Conservation (phyloP, 805 yeast genomes). For the Yarrowia hollandica region DNA sequence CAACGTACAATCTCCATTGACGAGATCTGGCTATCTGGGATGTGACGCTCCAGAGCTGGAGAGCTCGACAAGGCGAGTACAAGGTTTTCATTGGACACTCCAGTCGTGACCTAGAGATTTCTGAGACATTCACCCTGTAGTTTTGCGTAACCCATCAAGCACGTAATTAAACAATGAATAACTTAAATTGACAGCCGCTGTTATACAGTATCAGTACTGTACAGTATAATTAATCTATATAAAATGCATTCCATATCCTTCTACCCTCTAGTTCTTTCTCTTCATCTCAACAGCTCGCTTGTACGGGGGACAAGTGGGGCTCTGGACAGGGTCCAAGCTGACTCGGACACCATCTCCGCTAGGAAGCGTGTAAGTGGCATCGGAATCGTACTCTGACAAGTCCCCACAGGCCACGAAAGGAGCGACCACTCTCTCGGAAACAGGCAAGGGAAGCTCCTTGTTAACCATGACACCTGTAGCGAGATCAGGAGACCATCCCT, state of each 20-base stretch:
- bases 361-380: slow-evolving; percentile 78
- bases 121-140: neutral
- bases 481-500: slow-evolving; percentile 70
- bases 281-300: slow-evolving; percentile 78
- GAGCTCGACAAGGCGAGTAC: neutral
- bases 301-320: slow-evolving; percentile 97
- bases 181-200: too few species aligned
- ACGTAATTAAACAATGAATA: too few species aligned
- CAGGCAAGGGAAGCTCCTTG: slow-evolving; percentile 40
- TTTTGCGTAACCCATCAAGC: too few species aligned
- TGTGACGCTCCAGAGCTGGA: slow-evolving; percentile 1
- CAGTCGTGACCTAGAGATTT: neutral
- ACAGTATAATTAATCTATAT: slow-evolving; percentile 2
- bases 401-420: slow-evolving; percentile 97
- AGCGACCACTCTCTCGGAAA: slow-evolving; percentile 73
- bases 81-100: neutral
- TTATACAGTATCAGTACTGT: too few species aligned
- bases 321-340: slow-evolving; percentile 87
- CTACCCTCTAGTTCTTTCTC: neutral
- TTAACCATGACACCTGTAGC: slow-evolving; percentile 39
- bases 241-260: neutral
- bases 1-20: neutral
- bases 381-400: slow-evolving; percentile 82
- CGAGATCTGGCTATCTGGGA: slow-evolving; percentile 4
- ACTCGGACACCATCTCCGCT: slow-evolving; percentile 40